Evolutionary conservation across 1,139 yeast genomes (phyloP), one percentile per base, ranked within the genome.

Genomic region (Debaryomyces nepalensis): DNA sequence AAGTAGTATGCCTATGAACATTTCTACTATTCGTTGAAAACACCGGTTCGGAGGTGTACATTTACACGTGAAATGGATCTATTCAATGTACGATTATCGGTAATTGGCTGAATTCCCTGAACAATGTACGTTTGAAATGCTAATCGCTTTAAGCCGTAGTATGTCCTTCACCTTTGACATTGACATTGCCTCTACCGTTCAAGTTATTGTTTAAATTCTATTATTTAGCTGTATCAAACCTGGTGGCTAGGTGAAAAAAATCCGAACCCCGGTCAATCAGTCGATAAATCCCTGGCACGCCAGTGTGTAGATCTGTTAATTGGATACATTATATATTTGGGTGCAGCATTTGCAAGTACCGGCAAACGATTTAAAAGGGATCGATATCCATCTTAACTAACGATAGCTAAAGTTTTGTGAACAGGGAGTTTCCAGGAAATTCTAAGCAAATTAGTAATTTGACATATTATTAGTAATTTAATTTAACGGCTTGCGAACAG

Each of bases 191-290:
- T n/a, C 22, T 31, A n/a, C 30, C 26, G 14, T 18, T 24, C 10
- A 10, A 23, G 14, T 16, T 23, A 33, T 23, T 23, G 37, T 33
- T 23, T 16, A n/a, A 16, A 14, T 4, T 11, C 18, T 14, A 21
- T 21, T 32, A n/a, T 33, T 11, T 29, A 33, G 26, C 10, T 33
- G 23, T 12, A 33, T 15, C 37, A 34, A 34, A 19, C 8, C 9
- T 9, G 12, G 12, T 20, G 34, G 18, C 18, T 8, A 23, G 4
- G 11, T 22, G 29, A 5, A 21, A 33, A 15, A 15, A 34, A 24
- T 19, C 37, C 37, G 37, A 34, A 34, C 22, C 20, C 29, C 37
- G 37, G 37, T 34, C 30, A 24, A 34, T 21, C 19, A 22, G 10
- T 8, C 14, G 26, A 15, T 33, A 33, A n/a, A 33, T 21, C 22